Base-by-base conservation (phyloP, 192 early-diverging fungal genomes). In the Backusella liffmaniae region DNA sequence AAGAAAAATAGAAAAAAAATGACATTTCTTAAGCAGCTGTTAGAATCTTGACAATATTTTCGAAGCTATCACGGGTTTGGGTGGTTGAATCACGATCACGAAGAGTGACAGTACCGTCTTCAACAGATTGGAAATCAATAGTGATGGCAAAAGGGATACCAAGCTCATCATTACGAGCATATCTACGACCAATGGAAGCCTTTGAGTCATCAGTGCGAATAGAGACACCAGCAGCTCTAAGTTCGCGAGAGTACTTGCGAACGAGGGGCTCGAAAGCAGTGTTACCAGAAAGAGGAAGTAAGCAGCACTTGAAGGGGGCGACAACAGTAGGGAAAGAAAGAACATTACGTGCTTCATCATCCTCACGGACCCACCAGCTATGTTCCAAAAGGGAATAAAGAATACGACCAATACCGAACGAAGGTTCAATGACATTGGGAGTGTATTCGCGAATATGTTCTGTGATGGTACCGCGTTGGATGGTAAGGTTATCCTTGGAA, bases 401-500 rank as follows among this genome's bases (percentile, higher is more conserved):
- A 67, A 99, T 98, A 76, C 98, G 96, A 72, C 97, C 96, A 73
- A 99, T 93, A 88, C 97, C 98, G 86, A 99, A 99, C 35, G 98
- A 98, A 30, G 98, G 98, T 85, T 99, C 98, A 81, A 99, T 99
- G 78, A 99, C 98, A 79, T 96, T 99, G 59, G 98, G 98, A 23
- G 87, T 93, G 86, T 93, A 99, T 84, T 98, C 96, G 82, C 97
- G 94, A 26, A 96, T 76, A 70, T 86, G 76, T 62, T 86, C 82
- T 26, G 85, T 84, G 23, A 84, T 75, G 21, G 79, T 84, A 21
- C 76, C 80, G 21, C 72, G 68, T 21, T 77, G 29, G 34, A 86
- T 73, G 12, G 74, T 76, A 7, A 84, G 76, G 51, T 86, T 78
- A n/a, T 32, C 72, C 15, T 81, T 84, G 59, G 89, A 89, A 39